These are phyloP conservation scores for Serendipita sp. DNA, from an alignment of 768 basidiomycete genomes.

Conservation along the genomic window DNA sequence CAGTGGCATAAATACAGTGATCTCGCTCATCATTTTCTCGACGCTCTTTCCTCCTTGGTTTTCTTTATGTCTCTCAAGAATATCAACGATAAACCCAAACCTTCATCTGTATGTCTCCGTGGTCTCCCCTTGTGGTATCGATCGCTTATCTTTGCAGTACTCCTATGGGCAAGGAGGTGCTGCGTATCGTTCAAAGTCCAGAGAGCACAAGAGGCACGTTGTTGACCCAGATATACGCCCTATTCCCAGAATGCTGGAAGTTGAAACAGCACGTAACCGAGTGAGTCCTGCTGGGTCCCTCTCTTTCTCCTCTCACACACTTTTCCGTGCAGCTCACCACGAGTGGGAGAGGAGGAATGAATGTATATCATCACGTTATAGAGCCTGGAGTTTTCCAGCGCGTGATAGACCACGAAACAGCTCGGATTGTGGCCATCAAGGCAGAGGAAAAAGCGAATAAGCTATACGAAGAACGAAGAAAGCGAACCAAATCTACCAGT, in stretches of 20 bases:
- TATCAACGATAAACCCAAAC: neutral
- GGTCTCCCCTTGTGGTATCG: neutral
- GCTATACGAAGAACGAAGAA: neutral
- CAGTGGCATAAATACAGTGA: too few species aligned
- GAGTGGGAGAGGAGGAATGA: neutral
- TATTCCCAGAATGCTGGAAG: neutral
- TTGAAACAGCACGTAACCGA: conserved; percentile 5
- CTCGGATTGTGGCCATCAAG: neutral
- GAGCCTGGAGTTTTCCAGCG: conserved; percentile 2
- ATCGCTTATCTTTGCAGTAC: neutral
- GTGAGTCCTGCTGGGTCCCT: neutral
- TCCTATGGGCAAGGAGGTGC: neutral
- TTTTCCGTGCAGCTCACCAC: neutral
- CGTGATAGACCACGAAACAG: neutral
- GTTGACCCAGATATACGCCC: neutral
- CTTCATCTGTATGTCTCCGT: neutral
- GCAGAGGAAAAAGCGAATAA: neutral
- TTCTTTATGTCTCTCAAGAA: neutral
- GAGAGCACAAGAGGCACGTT: neutral
- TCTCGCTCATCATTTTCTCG: neutral
- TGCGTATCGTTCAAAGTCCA: neutral
- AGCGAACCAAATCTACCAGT: neutral
- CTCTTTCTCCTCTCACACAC: neutral
- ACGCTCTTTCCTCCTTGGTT: too few species aligned
- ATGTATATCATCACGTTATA: neutral